These are phyloP conservation scores for Pythium monospermum DNA, from an alignment of 352 stramenopile genomes.

Conservation along the genomic window DNA sequence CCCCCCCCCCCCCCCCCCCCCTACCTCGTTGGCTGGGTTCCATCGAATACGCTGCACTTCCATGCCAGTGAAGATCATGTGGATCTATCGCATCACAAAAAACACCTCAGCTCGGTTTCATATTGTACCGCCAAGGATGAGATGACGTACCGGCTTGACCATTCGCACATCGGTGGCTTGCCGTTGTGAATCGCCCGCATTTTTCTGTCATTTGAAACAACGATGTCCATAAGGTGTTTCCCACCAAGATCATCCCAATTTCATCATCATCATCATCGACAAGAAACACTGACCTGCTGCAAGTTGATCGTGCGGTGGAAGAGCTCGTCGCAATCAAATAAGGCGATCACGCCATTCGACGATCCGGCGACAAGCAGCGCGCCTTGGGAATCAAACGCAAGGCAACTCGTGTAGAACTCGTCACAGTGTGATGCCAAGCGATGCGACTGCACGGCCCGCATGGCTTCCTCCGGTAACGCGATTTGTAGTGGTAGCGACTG, in stretches of 20 bases:
- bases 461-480: constrained; percentile 23
- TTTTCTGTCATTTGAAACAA: no score
- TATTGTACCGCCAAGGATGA: no score
- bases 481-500: constrained; percentile 37
- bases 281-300: constrained; percentile 26
- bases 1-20: no score
- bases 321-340: constrained; percentile 81
- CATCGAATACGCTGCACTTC: constrained; percentile 72
- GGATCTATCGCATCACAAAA: no score
- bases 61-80: constrained; percentile 64
- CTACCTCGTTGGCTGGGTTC: constrained; percentile 73
- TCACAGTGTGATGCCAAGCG: constrained; percentile 33
- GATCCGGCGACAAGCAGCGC: constrained; percentile 57
- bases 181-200: no score
- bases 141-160: no score
- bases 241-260: background rate
- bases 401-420: constrained; percentile 58
- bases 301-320: constrained; percentile 59
- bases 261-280: background rate
- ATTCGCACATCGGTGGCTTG: no score
- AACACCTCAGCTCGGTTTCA: no score
- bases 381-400: constrained; percentile 66
- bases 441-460: constrained; percentile 11
- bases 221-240: no score
- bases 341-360: constrained; percentile 60